Conservation (phyloP, 1,284 basidiomycete genomes). For the Apiotrichum brassicae region DNA sequence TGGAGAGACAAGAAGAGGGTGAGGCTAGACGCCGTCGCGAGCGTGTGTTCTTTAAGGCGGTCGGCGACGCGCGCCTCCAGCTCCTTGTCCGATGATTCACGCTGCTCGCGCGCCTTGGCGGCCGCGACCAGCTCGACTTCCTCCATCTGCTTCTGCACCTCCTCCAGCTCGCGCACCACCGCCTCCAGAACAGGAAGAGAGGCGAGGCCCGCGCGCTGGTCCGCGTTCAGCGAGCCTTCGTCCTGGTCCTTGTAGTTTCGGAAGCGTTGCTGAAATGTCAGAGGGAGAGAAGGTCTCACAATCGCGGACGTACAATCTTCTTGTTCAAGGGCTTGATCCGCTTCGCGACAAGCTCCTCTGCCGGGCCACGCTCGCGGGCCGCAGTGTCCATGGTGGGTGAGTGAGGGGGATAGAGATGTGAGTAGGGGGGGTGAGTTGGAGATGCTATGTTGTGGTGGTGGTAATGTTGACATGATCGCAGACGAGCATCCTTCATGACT, state of each 20-base stretch:
- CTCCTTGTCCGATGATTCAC: constrained; percentile 19
- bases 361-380: constrained; percentile 49
- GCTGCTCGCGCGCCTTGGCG: constrained; percentile 21
- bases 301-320: constrained; percentile 63
- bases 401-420: too few relatives aligned
- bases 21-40: constrained; percentile 52
- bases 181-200: constrained; percentile 68
- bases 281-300: not conserved
- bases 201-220: constrained; percentile 66
- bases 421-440: too few relatives aligned
- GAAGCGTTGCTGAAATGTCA: constrained; percentile 58
- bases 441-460: too few relatives aligned
- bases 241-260: constrained; percentile 60
- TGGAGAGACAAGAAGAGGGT: constrained; percentile 62
- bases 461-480: too few relatives aligned
- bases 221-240: constrained; percentile 69
- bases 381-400: constrained; percentile 2
- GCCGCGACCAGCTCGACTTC: constrained; percentile 29
- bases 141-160: constrained; percentile 71
- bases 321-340: constrained; percentile 66
- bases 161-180: constrained; percentile 67
- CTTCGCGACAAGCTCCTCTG: constrained; percentile 70
- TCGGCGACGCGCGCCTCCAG: constrained; percentile 6
- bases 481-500: too few relatives aligned
- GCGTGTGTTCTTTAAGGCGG: constrained; percentile 11